Conservation (phyloP, 2,329 filamentous ascomycete species). For the Ophiocordyceps sinensis region DNA sequence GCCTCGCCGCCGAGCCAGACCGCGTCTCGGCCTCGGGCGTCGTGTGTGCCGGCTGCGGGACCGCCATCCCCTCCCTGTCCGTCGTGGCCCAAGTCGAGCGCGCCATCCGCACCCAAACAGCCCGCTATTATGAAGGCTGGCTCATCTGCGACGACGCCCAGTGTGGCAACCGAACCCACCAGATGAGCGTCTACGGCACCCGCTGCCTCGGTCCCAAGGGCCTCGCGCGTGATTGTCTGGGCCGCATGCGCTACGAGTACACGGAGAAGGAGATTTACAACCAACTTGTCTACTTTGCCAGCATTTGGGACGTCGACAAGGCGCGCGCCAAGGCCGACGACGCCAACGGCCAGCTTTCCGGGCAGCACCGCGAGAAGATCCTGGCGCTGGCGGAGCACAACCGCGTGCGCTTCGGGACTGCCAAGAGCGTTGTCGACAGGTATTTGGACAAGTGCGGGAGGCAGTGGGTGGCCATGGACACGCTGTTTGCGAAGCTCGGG, state of each 20-base stretch:
- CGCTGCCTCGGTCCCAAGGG: constrained; percentile 80
- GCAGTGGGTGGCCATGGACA: constrained; percentile 91
- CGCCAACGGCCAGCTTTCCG: constrained; percentile 31
- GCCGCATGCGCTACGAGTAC: constrained; percentile 79
- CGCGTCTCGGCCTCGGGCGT: constrained; percentile 62
- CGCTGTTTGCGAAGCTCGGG: constrained; percentile 58
- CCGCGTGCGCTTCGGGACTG: constrained; percentile 58
- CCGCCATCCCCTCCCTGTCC: constrained; percentile 52
- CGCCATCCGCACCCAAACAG: constrained; percentile 63
- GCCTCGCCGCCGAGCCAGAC: constrained; percentile 44
- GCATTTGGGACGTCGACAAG: constrained; percentile 81
- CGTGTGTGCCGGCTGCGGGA: constrained; percentile 54
- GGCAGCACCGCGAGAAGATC: constrained; percentile 49
- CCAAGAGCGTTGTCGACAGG: constrained; percentile 63
- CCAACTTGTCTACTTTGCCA: constrained; percentile 77
- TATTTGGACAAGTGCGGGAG: constrained; percentile 83
- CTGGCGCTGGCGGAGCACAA: constrained; percentile 69
- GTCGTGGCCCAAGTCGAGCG: constrained; percentile 78
- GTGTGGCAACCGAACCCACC: constrained; percentile 74
- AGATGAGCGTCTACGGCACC: constrained; percentile 85
- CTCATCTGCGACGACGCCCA: constrained; percentile 79
- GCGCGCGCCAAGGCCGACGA: constrained; percentile 39
- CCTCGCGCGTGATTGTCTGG: constrained; percentile 69
- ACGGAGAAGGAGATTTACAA: constrained; percentile 87
- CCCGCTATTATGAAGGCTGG: constrained; percentile 85